Base-by-base conservation (phyloP, 179 eudicot species). In the Kewa caespitosa region DNA sequence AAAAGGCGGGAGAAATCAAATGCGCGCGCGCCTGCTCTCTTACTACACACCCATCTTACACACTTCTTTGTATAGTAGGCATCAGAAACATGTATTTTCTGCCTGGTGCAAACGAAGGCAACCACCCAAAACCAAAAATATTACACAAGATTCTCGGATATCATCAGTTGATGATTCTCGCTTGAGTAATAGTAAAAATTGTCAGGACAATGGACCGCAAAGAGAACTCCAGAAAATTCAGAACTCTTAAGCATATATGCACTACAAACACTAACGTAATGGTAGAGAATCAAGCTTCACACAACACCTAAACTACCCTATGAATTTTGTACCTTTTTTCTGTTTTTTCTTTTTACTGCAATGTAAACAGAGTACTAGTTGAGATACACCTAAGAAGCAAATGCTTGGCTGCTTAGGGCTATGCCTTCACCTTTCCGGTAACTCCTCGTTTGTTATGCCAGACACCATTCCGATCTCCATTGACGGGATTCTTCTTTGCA, bases 371-470 rank as follows among this genome's bases (percentile, higher is more conserved):
- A 38, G 74, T 54, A 74, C 20, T 13, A 27, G 46, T 69, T 70
- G 39, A n/a, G 36, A 57, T 36, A 30, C 65, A 66, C 67, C 42
- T 76, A 67, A 55, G 57, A 73, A 41, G 7, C 2, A 43, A 64
- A 72, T 38, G 31, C 41, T 22, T 41, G 42, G 36, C 31, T 50
- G 55, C 68, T 54, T 36, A 30, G 68, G 48, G 48, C 80, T 85
- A 90, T 8, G 91, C 90, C 85, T 91, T 92, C 76, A 88, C 81
- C 84, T 94, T 92, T 37, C 93, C 93, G 32, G 89, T 76, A 50
- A 90, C 86, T 75, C 87, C 84, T 36, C 97, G 89, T 84, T 89
- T 94, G 38, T 75, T 84, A 50, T 87, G 82, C 93, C 93, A 90
- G 23, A 82, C 82, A 18, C 92, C 89, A 75, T 59, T 86, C 52